These are phyloP conservation scores for Flaveria ramosissima DNA, from an alignment of 129 eudicot genomes.

Conservation along the genomic window DNA sequence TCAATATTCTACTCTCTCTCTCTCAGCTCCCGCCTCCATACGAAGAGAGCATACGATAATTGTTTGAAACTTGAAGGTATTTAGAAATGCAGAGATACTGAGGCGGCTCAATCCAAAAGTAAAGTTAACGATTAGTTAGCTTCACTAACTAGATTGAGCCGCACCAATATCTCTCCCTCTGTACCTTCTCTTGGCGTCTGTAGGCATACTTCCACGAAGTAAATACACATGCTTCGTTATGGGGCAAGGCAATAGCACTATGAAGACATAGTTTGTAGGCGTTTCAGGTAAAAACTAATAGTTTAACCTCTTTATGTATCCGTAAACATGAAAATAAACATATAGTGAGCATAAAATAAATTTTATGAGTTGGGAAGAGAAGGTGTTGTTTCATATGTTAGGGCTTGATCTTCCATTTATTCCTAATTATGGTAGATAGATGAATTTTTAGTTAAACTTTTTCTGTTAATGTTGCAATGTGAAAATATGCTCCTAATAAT, in stretches of 20 bases:
- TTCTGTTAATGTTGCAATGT: no score
- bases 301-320: neutral
- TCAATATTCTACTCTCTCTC: neutral
- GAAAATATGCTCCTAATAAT: no score
- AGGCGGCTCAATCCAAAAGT: conserved; percentile 17
- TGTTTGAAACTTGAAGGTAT: conserved; percentile 1
- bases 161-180: conserved; percentile 26
- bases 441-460: no score
- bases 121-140: conserved; percentile 1
- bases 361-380: no score
- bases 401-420: no score
- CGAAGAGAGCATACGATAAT: neutral
- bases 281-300: neutral
- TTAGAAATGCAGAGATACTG: conserved; percentile 17
- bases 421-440: no score
- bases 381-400: no score
- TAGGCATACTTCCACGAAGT: neutral
- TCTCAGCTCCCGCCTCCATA: neutral
- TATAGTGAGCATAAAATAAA: no score
- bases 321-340: no score
- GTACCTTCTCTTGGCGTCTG: neutral
- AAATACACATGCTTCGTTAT: no score
- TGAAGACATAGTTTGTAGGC: no score
- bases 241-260: no score
- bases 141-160: conserved; percentile 23